Evolutionary conservation across 192 early-diverging fungal species (phyloP), one percentile per base, ranked within the genome.

Genomic region (Allomyces javanicus): DNA sequence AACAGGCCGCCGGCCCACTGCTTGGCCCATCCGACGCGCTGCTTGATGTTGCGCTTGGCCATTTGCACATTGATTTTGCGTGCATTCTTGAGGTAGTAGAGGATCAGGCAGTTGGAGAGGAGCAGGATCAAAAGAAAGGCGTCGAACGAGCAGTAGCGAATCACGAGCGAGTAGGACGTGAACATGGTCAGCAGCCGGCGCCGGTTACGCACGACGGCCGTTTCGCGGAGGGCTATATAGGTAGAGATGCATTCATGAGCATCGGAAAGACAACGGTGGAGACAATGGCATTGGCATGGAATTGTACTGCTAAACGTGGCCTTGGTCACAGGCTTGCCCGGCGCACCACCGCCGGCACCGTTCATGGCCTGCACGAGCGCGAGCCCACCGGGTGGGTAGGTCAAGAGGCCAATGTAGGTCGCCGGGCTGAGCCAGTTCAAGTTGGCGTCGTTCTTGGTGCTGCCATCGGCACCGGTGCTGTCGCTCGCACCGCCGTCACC

Each of bases 21-120:
- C 65, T 74, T 79, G 11, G 76, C 77, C 80, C 78, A 79, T 3
- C 73, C 74, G 24, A 79, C 74, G 55, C 78, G 67, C 71, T 79
- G 76, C 43, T 67, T 64, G 25, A 71, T 25, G 64, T 19, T 65
- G 55, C 72, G 70, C 69, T 82, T 82, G 25, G 80, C 80, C 80
- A 82, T 78, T 10, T 68, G 75, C 2, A 79, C 78, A 63, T 82
- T 80, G 66, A 82, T 71, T 58, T 68, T 69, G 25, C 76, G 76
- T 10, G 80, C 76, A 64, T 80, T 80, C 66, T 79, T 79, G 75
- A 79, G 77, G 40, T 79, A 63, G 63, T 74, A 80, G 22, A 82
- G 69, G 74, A 82, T 76, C 17, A 64, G 73, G 64, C 77, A 78
- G 64, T 78, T 75, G 65, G 71, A 73, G 10, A 63, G 68, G 66